Base-by-base conservation (phyloP, 176 grass and related monocot genomes). In the Carex parvula region DNA sequence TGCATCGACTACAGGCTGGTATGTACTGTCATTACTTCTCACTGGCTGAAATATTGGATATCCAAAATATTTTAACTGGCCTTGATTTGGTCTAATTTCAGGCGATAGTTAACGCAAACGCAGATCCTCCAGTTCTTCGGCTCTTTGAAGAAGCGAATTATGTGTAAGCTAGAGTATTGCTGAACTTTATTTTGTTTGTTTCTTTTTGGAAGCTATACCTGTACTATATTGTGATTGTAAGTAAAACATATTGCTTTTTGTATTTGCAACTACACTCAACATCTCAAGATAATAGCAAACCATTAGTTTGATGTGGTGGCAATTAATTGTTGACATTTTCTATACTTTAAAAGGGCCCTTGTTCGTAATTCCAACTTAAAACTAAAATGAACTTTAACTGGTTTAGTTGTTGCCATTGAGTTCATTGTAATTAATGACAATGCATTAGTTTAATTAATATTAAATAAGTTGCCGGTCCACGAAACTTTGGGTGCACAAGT, bases 121-220 rank as follows among this genome's bases (percentile, higher is more conserved):
- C 92, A 17, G 93, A 95, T 81, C 96, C 96, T 71, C 93, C 96
- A 12, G 96, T 98, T 50, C 89, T 98, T 65, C 88, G 91, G 84
- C 88, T 98, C 0, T 95, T 95, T 86, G 68, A 98, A 48, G 88
- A 87, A 60, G 88, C 29, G 41, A 88, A 98, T 79, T 98, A 98
- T 87, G 90, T 90, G 96, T 98, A 93, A 89, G 72, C 22, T 54
- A 56, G 14, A 77, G 17, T 56, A 56, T 30, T 56, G 24, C 22
- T 76, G 48, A 77, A 32, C 2, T 56, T 77, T 22, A 9, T 54
- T 75, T 76, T 54, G 5, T 30, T 77, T 77, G 14, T 77, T 77
- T 12, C n/a, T 56, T 56, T 22, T 13, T 55, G 48, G 46, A 77
- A 17, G 17, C n/a, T 55, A 77, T 75, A 24, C 70, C 32, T 9